Base-by-base conservation (phyloP, 176 grass and related monocot species). In the Musa acuminata region DNA sequence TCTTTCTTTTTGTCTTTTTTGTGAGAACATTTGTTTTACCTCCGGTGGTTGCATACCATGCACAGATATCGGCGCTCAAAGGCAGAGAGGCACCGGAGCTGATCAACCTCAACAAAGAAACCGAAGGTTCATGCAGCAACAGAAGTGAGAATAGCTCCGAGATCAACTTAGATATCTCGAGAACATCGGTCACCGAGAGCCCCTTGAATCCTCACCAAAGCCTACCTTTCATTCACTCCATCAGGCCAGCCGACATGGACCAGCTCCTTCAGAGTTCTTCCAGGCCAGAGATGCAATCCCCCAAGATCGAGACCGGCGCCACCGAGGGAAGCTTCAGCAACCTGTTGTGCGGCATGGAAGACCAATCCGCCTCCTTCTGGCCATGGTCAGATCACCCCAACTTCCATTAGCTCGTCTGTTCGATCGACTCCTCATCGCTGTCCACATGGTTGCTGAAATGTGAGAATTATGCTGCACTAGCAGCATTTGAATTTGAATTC, bases 21-120 rank as follows among this genome's bases (percentile, higher is more conserved):
- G 35, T 43, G 35, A 43, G 35, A 43, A 43, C 35, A 43, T 43
- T 43, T 43, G 35, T 43, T 43, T 43, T 43, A 43, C 35, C 35
- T 62, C 17, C 57, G 20, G 20, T 14, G 20, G 57, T 49, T 19
- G 29, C 17, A 70, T 8, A 49, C 14, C 51, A 49, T n/a, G 16
- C 51, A 43, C 69, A 71, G 69, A 71, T 71, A 8, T 51, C 51
- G 69, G 69, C 69, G 12, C 48, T 71, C 20, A 71, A 29, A 52
- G 69, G 69, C 2, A 71, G 69, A 51, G 69, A 71, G 11, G 8
- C 43, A 12, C 51, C 69, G 49, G 69, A 71, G 35, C 8, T 52
- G 49, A 71, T 71, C 69, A 71, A 71, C 69, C 69, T 71, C 14
- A 71, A 71, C 69, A 71, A 71, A 16, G 69, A 71, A 51, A 71